Conservation (phyloP, 768 basidiomycete species). For the Auricularia cornea region DNA sequence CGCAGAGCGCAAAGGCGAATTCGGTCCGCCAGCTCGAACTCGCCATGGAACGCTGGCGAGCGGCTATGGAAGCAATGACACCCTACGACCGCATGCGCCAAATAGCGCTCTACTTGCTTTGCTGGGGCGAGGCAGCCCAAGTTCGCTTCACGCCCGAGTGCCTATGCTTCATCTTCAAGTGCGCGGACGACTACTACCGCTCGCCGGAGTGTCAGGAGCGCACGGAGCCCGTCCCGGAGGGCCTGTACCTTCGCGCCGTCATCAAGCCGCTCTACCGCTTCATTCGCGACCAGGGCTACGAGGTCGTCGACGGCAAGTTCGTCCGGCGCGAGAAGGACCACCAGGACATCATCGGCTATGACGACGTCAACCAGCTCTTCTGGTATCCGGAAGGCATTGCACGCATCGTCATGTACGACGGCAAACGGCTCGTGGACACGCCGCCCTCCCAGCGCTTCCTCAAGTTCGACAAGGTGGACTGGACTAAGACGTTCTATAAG, state of each 20-base stretch:
- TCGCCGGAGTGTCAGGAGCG: conserved; percentile 95
- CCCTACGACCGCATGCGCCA: conserved; percentile 97
- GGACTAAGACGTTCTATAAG: conserved; percentile 96
- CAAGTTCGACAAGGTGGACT: conserved; percentile 86
- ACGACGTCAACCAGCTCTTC: conserved; percentile 98
- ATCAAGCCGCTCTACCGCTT: conserved; percentile 94
- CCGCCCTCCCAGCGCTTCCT: conserved; percentile 89
- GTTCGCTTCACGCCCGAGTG: conserved; percentile 96
- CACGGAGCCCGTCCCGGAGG: conserved; percentile 88
- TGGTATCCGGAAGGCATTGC: conserved; percentile 99
- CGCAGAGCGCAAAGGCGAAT: conserved; percentile 38
- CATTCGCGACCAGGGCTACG: conserved; percentile 96
- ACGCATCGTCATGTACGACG: conserved; percentile 81
- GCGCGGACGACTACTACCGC: conserved; percentile 98
- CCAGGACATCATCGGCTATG: conserved; percentile 95
- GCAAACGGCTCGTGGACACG: conserved; percentile 88
- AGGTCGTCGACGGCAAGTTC: conserved; percentile 91
- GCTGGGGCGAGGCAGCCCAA: conserved; percentile 98
- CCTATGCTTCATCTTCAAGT: conserved; percentile 99
- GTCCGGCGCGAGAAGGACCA: conserved; percentile 92
- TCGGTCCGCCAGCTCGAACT: conserved; percentile 70
- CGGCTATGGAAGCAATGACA: conserved; percentile 99
- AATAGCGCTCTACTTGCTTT: conserved; percentile 89
- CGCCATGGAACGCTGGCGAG: conserved; percentile 91
- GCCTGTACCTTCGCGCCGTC: conserved; percentile 82